These are phyloP conservation scores for Spergularia azorica DNA, from an alignment of 179 eudicot species.

Conservation along the genomic window DNA sequence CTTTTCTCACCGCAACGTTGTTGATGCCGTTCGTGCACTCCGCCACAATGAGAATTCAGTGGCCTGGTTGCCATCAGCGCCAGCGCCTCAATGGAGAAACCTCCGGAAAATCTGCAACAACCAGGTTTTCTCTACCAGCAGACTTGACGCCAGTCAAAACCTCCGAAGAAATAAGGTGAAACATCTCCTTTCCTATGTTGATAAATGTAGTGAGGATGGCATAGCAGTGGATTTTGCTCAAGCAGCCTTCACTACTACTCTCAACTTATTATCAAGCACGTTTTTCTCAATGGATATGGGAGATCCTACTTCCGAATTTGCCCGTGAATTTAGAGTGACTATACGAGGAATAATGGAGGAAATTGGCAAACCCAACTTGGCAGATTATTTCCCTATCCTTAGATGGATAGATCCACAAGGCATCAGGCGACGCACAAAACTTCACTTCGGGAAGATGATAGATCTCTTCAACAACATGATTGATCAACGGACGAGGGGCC, in stretches of 20 bases:
- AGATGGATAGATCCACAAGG: slow-evolving; percentile 55
- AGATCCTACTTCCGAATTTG: slow-evolving; percentile 34
- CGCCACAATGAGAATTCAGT: slow-evolving; percentile 31
- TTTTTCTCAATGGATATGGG: slow-evolving; percentile 49
- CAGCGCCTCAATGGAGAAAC: slow-evolving; percentile 32
- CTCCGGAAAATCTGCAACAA: slow-evolving; percentile 41
- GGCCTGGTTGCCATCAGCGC: slow-evolving; percentile 25
- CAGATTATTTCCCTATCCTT: slow-evolving; percentile 57
- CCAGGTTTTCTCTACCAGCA: slow-evolving; percentile 26
- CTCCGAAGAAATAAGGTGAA: slow-evolving; percentile 31
- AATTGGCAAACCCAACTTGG: slow-evolving; percentile 53
- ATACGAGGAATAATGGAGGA: slow-evolving; percentile 44
- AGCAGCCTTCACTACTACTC: slow-evolving; percentile 30
- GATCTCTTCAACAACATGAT: slow-evolving; percentile 43
- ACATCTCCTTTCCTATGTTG: slow-evolving; percentile 31
- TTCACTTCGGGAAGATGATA: slow-evolving; percentile 42
- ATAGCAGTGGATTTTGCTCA: slow-evolving; percentile 31
- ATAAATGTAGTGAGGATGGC: slow-evolving; percentile 23
- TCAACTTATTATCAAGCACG: slow-evolving; percentile 41
- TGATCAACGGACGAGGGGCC: slow-evolving; percentile 35
- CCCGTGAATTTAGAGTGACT: slow-evolving; percentile 39
- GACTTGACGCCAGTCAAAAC: slow-evolving; percentile 30
- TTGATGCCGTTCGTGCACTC: slow-evolving; percentile 28
- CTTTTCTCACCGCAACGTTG: slow-evolving; percentile 25
- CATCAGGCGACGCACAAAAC: slow-evolving; percentile 34